These are phyloP conservation scores for Geum urbanum DNA, from an alignment of 306 rosid genomes.

Conservation along the genomic window DNA sequence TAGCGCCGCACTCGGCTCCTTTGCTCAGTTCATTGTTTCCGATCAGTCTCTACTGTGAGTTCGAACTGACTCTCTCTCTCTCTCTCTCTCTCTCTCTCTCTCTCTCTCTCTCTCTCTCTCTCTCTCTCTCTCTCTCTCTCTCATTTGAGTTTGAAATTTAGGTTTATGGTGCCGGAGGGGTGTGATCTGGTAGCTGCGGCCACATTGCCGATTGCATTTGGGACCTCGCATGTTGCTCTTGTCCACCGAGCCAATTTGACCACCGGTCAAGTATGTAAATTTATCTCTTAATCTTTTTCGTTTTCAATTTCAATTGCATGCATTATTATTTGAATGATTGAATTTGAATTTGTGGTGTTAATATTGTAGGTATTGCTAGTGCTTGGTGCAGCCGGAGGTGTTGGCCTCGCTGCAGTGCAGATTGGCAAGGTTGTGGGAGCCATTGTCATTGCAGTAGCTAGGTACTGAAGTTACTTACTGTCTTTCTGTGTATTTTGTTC, in stretches of 20 bases:
- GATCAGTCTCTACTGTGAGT: too few species aligned
- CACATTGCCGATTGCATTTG: slow-evolving; percentile 85
- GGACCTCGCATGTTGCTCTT: slow-evolving; percentile 93
- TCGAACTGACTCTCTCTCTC: too few species aligned
- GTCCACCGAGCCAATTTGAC: slow-evolving; percentile 71
- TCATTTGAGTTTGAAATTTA: slow-evolving; percentile 18
- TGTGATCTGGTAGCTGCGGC: slow-evolving; percentile 85
- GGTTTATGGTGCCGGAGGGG: slow-evolving; percentile 77
- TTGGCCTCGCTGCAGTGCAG: slow-evolving; percentile 91
- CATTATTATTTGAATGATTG: not conserved
- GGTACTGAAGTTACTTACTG: slow-evolving; percentile 33
- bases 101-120: too few species aligned
- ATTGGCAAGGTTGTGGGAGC: slow-evolving; percentile 89
- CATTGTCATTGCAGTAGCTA: slow-evolving; percentile 84
- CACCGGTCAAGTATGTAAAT: slow-evolving; percentile 59
- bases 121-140: too few species aligned
- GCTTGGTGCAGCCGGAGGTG: slow-evolving; percentile 98
- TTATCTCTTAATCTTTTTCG: too few species aligned
- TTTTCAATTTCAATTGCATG: too few species aligned
- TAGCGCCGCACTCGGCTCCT: too few species aligned
- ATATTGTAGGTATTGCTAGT: slow-evolving; percentile 67
- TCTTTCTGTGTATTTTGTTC: not conserved
- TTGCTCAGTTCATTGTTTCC: too few species aligned
- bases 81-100: too few species aligned
- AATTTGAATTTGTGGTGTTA: not conserved